Conservation (phyloP, 2,329 filamentous ascomycete genomes). For the Triangularia verruculosa region DNA sequence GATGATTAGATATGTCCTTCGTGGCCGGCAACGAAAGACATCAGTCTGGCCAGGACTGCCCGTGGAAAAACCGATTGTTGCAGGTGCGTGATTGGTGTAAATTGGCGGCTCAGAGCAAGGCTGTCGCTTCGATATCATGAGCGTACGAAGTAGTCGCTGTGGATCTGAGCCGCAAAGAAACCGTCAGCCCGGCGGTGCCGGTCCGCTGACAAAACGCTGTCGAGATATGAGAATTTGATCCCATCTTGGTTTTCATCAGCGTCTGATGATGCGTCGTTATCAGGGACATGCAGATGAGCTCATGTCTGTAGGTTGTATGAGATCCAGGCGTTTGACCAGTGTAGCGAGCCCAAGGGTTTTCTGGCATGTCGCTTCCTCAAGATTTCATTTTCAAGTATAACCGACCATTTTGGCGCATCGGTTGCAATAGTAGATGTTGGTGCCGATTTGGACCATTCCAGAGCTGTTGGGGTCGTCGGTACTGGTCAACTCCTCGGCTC, state of each 20-base stretch:
- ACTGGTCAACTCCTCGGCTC: slow-evolving; percentile 57
- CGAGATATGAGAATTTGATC: neutral
- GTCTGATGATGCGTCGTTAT: neutral
- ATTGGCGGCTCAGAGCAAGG: neutral
- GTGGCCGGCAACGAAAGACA: neutral
- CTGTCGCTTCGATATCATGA: neutral
- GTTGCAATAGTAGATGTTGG: slow-evolving; percentile 65
- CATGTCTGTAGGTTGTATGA: neutral
- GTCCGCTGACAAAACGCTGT: neutral
- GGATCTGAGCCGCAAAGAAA: neutral
- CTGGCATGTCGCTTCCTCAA: neutral
- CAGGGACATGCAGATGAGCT: neutral
- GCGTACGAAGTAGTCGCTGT: neutral
- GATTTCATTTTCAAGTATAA: slow-evolving; percentile 45
- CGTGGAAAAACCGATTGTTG: neutral
- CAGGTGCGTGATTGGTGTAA: neutral
- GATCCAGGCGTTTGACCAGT: neutral
- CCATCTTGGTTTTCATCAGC: neutral
- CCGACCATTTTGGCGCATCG: slow-evolving; percentile 62
- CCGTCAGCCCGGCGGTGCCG: slow-evolving; percentile 1
- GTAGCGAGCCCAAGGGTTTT: neutral
- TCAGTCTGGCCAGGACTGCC: neutral
- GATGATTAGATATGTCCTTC: neutral
- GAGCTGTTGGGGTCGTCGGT: slow-evolving; percentile 56
- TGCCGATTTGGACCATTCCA: slow-evolving; percentile 63